These are phyloP conservation scores for Clonostachys rhizophaga DNA, from an alignment of 2,329 filamentous ascomycete species.

Conservation along the genomic window DNA sequence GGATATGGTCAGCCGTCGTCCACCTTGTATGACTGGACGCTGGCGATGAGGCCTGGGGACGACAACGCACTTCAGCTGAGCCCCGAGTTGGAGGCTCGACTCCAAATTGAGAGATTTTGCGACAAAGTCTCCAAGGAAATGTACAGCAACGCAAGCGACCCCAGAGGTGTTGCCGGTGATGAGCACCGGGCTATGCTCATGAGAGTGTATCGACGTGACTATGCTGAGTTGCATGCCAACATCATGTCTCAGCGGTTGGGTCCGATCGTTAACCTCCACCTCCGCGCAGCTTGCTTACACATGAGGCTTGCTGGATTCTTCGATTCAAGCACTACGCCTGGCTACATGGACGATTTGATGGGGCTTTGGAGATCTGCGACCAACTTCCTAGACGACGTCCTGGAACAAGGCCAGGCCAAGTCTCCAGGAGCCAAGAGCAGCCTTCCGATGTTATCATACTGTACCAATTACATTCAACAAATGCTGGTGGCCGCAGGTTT, in stretches of 20 bases:
- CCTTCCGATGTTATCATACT: conserved; percentile 57
- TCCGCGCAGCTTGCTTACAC: conserved; percentile 70
- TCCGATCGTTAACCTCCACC: conserved; percentile 58
- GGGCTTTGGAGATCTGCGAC: conserved; percentile 70
- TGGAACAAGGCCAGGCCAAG: conserved; percentile 45
- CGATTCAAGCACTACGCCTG: conserved; percentile 66
- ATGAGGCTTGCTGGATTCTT: conserved; percentile 78
- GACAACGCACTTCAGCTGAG: conserved; percentile 54
- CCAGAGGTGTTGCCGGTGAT: conserved; percentile 63
- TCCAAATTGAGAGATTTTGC: conserved; percentile 70
- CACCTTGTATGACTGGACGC: conserved; percentile 71
- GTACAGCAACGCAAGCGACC: conserved; percentile 73
- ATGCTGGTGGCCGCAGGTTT: conserved; percentile 82
- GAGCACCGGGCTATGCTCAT: conserved; percentile 64
- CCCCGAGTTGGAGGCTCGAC: conserved; percentile 59
- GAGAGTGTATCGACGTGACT: conserved; percentile 62
- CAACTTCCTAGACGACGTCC: conserved; percentile 62
- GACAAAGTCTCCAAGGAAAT: conserved; percentile 76
- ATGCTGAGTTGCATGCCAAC: conserved; percentile 56
- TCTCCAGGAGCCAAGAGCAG: conserved; percentile 37
- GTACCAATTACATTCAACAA: conserved; percentile 75
- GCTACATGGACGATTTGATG: conserved; percentile 71
- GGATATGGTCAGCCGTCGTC: conserved; percentile 79
- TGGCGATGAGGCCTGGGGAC: conserved; percentile 56
- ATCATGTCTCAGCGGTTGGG: conserved; percentile 54